Evolutionary conservation across 2,329 filamentous ascomycete species (phyloP).

Genomic region (Fusarium sp.): DNA sequence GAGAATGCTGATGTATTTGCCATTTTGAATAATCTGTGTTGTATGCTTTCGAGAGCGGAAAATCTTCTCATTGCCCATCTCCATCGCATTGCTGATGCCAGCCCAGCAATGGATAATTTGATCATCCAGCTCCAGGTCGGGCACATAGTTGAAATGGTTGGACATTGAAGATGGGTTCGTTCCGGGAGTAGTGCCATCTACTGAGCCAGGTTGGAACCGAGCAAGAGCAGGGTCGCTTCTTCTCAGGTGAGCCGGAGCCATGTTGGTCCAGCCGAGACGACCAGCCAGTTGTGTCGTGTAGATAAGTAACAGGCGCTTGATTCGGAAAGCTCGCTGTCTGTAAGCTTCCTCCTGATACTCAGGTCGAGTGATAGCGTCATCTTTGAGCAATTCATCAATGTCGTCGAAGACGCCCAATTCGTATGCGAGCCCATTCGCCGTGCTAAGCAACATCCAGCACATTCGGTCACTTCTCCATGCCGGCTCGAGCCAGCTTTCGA

Average conservation of each 20-base stretch:
- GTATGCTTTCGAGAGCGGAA: constrained; percentile 91
- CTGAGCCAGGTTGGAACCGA: constrained; percentile 62
- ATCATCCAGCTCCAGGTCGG: constrained; percentile 75
- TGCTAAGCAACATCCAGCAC: constrained; percentile 98
- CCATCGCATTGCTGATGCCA: constrained; percentile 92
- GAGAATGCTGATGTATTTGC: constrained; percentile 84
- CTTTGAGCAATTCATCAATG: constrained; percentile 77
- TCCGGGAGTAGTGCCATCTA: constrained; percentile 71
- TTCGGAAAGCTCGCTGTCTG: constrained; percentile 81
- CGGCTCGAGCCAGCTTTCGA: constrained; percentile 96
- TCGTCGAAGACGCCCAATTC: constrained; percentile 97
- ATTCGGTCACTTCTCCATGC: constrained; percentile 95
- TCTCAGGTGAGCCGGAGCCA: constrained; percentile 80
- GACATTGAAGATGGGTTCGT: constrained; percentile 69
- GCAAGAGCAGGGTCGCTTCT: constrained; percentile 69
- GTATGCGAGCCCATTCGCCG: constrained; percentile 88
- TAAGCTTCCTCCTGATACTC: constrained; percentile 82
- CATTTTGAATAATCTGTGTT: constrained; percentile 87
- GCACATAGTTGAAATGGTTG: constrained; percentile 74
- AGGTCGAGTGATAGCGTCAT: constrained; percentile 70
- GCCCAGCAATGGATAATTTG: constrained; percentile 91
- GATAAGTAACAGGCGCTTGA: constrained; percentile 87
- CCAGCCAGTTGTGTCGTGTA: constrained; percentile 96
- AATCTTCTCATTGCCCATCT: constrained; percentile 87
- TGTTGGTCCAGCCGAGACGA: constrained; percentile 90